Evolutionary conservation across 2,329 filamentous ascomycete species (phyloP), one percentile per base, ranked within the genome.

Genomic region (Talaromyces funiculosus): DNA sequence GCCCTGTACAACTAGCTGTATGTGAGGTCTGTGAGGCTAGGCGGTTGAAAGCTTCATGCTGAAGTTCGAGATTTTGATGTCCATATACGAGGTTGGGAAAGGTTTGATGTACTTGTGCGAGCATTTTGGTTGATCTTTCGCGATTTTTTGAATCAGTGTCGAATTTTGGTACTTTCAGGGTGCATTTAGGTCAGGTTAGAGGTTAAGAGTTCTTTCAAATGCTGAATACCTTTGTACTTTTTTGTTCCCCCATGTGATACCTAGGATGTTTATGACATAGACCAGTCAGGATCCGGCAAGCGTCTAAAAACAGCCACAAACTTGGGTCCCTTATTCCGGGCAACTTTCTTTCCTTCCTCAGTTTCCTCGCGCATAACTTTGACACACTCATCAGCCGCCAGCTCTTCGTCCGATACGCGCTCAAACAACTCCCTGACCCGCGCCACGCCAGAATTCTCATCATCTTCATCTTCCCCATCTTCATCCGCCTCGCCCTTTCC

Each of bases 281-380:
- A 43, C 91, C 91, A 96, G 18, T 84, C 81, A 7, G 91, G 92
- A 78, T 96, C 88, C 70, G 89, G 86, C 64, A 88, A 77, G 64
- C 94, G 86, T 70, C 89, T 84, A 73, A 94, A 99, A 54, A 96
- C 84, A 42, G 92, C 93, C 53, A 97, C 88, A 76, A 89, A 96
- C 77, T 97, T 99, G 71, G 86, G 84, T 0, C 94, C 94, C 43
- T 90, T 86, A 76, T 97, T 96, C 71, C 94, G 85, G 67, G 87
- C 85, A 14, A 99, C 94, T 79, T 99, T 99, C 80, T 96, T 97
- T 35, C 92, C 91, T 78, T 99, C 95, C 75, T 99, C 94, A 3
- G 95, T 99, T 77, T 94, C 92, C 37, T 82, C 77, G 64, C 81
- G 81, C 85, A 88, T 88, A 66, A 82, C 79, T 69, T 77, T 80